Evolutionary conservation across 768 basidiomycete species (phyloP).

Genomic region (Leccinum incarnatum): DNA sequence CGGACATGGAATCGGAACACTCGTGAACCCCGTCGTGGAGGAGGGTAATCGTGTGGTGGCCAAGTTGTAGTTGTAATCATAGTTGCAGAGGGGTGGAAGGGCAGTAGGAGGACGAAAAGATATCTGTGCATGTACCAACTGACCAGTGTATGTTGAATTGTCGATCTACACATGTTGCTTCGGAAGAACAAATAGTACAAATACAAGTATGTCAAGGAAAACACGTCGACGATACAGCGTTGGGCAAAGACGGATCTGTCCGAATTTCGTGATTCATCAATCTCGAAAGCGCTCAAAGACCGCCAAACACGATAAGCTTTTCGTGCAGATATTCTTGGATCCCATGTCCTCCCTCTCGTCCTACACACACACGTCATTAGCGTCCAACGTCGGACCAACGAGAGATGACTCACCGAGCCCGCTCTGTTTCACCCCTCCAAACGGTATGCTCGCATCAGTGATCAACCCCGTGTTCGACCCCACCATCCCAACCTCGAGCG

Average conservation of each 20-base stretch:
- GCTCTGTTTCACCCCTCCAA: conserved; percentile 91
- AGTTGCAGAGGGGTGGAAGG: not conserved
- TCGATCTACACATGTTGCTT: not conserved
- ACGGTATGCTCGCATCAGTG: conserved; percentile 78
- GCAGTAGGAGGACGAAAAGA: not conserved
- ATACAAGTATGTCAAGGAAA: not conserved
- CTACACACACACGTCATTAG: conserved; percentile 26
- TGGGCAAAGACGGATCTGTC: not conserved
- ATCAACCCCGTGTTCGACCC: conserved; percentile 80
- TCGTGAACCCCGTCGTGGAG: conserved; percentile 76
- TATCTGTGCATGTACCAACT: not conserved
- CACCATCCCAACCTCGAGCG: conserved; percentile 91
- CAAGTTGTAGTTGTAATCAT: conserved; percentile 31
- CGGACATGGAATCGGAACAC: conserved; percentile 71
- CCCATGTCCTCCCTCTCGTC: conserved; percentile 87
- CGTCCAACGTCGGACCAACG: not conserved
- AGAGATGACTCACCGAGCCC: conserved; percentile 49
- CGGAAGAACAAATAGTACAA: not conserved
- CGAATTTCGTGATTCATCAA: not conserved
- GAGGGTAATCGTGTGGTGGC: conserved; percentile 42
- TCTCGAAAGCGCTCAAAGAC: conserved; percentile 37
- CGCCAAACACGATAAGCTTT: conserved; percentile 81
- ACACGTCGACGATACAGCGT: not conserved
- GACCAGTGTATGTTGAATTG: not conserved
- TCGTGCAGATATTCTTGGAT: conserved; percentile 86